These are phyloP conservation scores for Fistulifera pelliculosa DNA, from an alignment of 108 stramenopile genomes.

Conservation along the genomic window DNA sequence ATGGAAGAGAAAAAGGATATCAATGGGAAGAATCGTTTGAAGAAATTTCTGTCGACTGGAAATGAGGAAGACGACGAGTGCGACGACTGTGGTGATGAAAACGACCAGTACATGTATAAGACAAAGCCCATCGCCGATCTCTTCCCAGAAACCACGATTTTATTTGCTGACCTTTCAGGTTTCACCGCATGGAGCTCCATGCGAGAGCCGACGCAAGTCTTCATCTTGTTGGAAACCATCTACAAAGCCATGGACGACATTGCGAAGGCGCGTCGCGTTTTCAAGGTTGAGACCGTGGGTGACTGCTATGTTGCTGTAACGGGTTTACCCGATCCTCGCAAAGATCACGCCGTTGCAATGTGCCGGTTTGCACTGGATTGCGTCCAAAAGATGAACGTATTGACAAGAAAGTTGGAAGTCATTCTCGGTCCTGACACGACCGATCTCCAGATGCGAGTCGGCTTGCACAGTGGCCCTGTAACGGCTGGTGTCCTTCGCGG, in stretches of 20 bases:
- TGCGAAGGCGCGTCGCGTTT: conserved; percentile 22
- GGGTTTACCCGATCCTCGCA: conserved; percentile 31
- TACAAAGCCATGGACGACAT: conserved; percentile 35
- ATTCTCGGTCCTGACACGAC: conserved; percentile 32
- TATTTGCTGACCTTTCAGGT: conserved; percentile 58
- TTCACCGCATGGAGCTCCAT: conserved; percentile 57
- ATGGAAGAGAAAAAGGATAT: neutral
- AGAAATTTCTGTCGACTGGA: conserved; percentile 4
- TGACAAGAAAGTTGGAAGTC: conserved; percentile 24
- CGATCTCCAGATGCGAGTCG: conserved; percentile 34
- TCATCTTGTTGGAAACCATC: conserved; percentile 35
- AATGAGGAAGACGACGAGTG: neutral
- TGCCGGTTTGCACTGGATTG: conserved; percentile 30
- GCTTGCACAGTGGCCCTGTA: conserved; percentile 32
- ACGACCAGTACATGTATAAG: conserved; percentile 2
- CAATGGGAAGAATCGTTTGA: conserved; percentile 1
- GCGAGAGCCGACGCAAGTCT: conserved; percentile 41
- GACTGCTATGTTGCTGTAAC: conserved; percentile 30
- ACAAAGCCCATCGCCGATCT: conserved; percentile 47
- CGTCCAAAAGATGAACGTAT: conserved; percentile 26
- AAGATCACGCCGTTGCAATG: conserved; percentile 36
- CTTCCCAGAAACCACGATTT: conserved; percentile 42
- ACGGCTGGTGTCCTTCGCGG: conserved; percentile 37
- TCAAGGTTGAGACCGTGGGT: conserved; percentile 50
- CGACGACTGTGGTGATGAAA: neutral